Conservation (phyloP, 1,284 basidiomycete genomes). For the Melampsora larici-populina region DNA sequence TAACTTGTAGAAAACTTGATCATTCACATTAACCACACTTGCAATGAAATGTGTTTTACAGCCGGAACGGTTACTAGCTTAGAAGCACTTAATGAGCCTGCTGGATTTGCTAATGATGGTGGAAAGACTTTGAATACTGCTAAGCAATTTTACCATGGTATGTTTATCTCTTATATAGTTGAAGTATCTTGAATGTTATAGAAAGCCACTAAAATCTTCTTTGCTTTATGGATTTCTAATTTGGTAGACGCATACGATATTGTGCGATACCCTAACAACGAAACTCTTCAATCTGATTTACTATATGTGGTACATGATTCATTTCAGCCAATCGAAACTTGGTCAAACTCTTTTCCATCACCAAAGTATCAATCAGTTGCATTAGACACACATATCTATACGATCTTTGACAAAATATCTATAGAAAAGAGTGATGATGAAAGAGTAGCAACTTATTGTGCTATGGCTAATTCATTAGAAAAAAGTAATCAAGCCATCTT, state of each 20-base stretch:
- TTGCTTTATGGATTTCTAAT: not conserved
- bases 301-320: constrained; percentile 71
- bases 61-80: constrained; percentile 10
- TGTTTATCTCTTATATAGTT: constrained; percentile 30
- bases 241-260: constrained; percentile 23
- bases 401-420: not conserved
- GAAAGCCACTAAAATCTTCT: too few relatives aligned
- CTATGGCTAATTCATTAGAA: not conserved
- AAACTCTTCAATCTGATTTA: not conserved
- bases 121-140: constrained; percentile 61
- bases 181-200: too few relatives aligned
- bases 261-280: constrained; percentile 4
- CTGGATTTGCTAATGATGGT: constrained; percentile 61
- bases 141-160: constrained; percentile 63
- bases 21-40: not conserved
- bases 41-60: not conserved
- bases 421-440: not conserved
- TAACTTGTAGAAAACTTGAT: too few relatives aligned
- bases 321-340: constrained; percentile 72
- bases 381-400: constrained; percentile 60
- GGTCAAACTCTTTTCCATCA: constrained; percentile 66
- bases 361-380: constrained; percentile 64
- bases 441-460: constrained; percentile 16
- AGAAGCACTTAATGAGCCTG: constrained; percentile 64
- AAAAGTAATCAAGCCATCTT: constrained; percentile 16